phyloP scores from a whole-genome alignment of 2,329 filamentous ascomycete genomes.

The Meredithiella fracta region DNA sequence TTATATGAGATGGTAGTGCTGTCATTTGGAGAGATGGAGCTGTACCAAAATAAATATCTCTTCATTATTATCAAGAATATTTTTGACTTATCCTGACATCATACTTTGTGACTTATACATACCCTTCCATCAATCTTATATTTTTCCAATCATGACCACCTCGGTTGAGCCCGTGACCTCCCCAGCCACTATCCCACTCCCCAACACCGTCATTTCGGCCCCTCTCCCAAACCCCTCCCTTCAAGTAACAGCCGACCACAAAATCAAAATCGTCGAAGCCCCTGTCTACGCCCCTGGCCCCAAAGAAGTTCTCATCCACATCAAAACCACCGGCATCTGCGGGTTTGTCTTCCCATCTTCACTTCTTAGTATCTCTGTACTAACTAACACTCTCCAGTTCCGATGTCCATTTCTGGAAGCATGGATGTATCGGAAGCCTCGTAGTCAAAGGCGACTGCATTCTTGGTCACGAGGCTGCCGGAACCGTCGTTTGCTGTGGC shows the following conservation, averaged over 20 bases:
- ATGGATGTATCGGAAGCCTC: constrained; percentile 45
- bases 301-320: constrained; percentile 42
- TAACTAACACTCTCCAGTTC: constrained; percentile 22
- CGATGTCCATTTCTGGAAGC: constrained; percentile 53
- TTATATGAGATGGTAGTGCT: no score
- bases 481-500: constrained; percentile 40
- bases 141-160: background rate
- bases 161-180: background rate
- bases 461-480: constrained; percentile 48
- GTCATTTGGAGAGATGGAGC: no score
- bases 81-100: no score
- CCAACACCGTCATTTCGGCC: background rate
- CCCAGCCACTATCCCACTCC: background rate
- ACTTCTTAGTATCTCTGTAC: background rate
- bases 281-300: constrained; percentile 36
- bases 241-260: constrained; percentile 43
- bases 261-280: constrained; percentile 38
- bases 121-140: background rate
- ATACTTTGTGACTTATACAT: no score
- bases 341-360: constrained; percentile 27
- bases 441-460: constrained; percentile 47
- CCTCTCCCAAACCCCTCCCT: constrained; percentile 32
- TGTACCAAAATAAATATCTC: no score
- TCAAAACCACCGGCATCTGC: constrained; percentile 48
- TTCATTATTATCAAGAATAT: no score